Percentiles rank a stretch among this genome's conserved stretches.
Conservation (phyloP, 2,329 filamentous ascomycete genomes). For the Xylariomycetidae sp. region DNA sequence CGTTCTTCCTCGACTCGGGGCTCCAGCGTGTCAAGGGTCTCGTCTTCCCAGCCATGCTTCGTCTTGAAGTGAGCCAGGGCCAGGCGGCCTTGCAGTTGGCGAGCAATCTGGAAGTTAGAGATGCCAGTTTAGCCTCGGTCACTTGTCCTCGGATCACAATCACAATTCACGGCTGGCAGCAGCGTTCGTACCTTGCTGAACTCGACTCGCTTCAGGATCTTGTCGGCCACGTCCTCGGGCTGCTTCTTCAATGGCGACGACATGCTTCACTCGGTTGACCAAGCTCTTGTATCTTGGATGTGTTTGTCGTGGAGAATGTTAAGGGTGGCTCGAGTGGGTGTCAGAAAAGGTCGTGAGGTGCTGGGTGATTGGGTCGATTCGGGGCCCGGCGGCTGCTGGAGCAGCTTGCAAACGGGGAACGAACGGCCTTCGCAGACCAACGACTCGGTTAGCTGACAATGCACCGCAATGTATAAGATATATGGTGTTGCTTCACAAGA, state of each 20-base stretch:
- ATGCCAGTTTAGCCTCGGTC: slow-evolving; percentile 10
- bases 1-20: slow-evolving; percentile 76
- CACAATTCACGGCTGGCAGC: slow-evolving; percentile 1
- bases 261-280: slow-evolving; percentile 37
- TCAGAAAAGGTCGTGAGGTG: slow-evolving; percentile 19
- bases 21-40: slow-evolving; percentile 80
- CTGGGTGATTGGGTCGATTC: slow-evolving; percentile 24
- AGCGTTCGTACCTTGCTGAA: slow-evolving; percentile 61
- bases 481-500: slow-evolving; percentile 7
- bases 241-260: slow-evolving; percentile 57
- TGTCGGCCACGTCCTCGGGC: slow-evolving; percentile 59
- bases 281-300: slow-evolving; percentile 12
- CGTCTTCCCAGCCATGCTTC: slow-evolving; percentile 89
- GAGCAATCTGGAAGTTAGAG: slow-evolving; percentile 64
- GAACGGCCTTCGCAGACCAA: slow-evolving; percentile 15
- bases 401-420: slow-evolving; percentile 19
- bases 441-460: slow-evolving; percentile 9
- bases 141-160: slow-evolving; percentile 5
- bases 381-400: slow-evolving; percentile 25
- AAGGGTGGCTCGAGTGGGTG: slow-evolving; percentile 15
- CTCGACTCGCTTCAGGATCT: slow-evolving; percentile 66
- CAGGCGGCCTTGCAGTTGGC: slow-evolving; percentile 86
- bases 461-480: slow-evolving; percentile 3
- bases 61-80: slow-evolving; percentile 97
- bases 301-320: slow-evolving; percentile 6